Evolutionary conservation across 345 rosid species (phyloP).

Genomic region (Tarenaya hassleriana): DNA sequence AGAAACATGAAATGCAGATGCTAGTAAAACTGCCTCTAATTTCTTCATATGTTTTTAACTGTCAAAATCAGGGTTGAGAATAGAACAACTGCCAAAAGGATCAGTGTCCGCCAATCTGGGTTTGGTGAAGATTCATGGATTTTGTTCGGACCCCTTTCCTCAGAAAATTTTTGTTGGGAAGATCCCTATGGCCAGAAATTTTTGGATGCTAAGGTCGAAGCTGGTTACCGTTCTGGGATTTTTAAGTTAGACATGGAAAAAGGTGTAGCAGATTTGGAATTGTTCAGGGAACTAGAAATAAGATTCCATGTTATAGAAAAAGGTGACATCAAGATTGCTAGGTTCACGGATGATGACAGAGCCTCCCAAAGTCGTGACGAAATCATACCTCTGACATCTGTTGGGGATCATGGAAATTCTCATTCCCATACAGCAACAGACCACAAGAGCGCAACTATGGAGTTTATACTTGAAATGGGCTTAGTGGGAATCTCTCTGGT

Average conservation of each 20-base stretch:
- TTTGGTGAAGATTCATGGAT: constrained; percentile 74
- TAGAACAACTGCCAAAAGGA: constrained; percentile 47
- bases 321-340: constrained; percentile 63
- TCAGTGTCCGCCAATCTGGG: constrained; percentile 85
- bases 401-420: constrained; percentile 41
- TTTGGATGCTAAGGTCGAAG: constrained; percentile 61
- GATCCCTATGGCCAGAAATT: constrained; percentile 86
- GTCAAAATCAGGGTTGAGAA: constrained; percentile 71
- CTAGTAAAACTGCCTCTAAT: constrained; percentile 18
- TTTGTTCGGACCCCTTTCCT: constrained; percentile 59
- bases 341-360: constrained; percentile 46
- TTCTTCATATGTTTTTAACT: constrained; percentile 13
- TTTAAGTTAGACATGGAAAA: constrained; percentile 64
- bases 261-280: constrained; percentile 39
- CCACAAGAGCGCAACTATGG: constrained; percentile 44
- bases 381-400: constrained; percentile 32
- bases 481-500: constrained; percentile 80
- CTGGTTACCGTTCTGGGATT: constrained; percentile 30
- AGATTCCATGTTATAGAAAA: constrained; percentile 59
- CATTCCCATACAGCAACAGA: constrained; percentile 33
- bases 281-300: constrained; percentile 41
- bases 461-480: constrained; percentile 83
- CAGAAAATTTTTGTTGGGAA: constrained; percentile 84
- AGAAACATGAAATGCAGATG: not conserved
- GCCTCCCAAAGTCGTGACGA: constrained; percentile 34